Percentiles rank a stretch among this genome's conserved stretches.
These are phyloP conservation scores for Boletus sensibilis DNA, from an alignment of 768 basidiomycete species.

Conservation along the genomic window DNA sequence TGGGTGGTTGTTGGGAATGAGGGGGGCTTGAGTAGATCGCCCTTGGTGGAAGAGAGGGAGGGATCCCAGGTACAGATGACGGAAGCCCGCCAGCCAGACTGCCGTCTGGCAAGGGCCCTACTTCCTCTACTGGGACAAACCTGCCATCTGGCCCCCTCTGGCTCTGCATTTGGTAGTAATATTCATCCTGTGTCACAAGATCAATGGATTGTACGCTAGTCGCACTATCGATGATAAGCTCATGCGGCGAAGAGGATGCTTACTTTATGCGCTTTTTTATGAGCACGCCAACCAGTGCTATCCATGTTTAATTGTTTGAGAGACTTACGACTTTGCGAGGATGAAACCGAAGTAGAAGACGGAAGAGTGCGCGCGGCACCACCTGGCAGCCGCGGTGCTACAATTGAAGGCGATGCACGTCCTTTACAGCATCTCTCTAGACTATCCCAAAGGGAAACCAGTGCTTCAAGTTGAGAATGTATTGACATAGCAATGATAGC, in stretches of 20 bases:
- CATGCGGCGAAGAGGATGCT: constrained; percentile 11
- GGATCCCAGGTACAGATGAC: constrained; percentile 28
- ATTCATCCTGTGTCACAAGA: constrained; percentile 33
- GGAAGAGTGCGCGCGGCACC: not conserved
- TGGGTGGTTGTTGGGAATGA: constrained; percentile 5
- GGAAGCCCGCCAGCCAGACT: constrained; percentile 57
- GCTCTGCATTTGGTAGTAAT: constrained; percentile 24
- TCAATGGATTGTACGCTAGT: not conserved
- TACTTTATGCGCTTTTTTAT: constrained; percentile 58
- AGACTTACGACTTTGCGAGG: not conserved
- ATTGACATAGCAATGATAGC: not conserved
- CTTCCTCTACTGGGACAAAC: constrained; percentile 54
- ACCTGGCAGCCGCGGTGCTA: not conserved
- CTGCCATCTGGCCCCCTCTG: constrained; percentile 49
- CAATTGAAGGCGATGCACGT: not conserved
- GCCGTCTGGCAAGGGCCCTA: constrained; percentile 58
- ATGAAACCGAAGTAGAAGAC: not conserved
- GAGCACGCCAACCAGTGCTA: constrained; percentile 73
- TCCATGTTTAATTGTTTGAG: constrained; percentile 50
- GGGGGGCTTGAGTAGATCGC: constrained; percentile 28
- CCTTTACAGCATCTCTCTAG: not conserved
- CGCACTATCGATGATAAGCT: not conserved
- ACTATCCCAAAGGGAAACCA: no score
- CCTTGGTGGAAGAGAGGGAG: constrained; percentile 46
- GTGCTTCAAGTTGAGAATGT: not conserved